phyloP scores from a whole-genome alignment of 139 green algal genomes.

The Picochlorum sp. region DNA sequence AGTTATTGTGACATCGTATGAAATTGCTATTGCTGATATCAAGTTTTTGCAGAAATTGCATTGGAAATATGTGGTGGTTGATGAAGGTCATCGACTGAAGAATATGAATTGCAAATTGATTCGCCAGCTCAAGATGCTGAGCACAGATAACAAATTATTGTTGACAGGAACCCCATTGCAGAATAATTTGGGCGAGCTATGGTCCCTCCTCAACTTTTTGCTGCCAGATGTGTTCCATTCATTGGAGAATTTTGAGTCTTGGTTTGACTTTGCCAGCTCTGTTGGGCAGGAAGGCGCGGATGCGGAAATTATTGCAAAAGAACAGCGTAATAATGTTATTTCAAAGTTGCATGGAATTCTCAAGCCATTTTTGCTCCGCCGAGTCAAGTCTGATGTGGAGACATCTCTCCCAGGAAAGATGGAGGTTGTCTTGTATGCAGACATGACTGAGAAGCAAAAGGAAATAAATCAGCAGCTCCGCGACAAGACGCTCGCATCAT shows the following conservation, averaged over 20 bases:
- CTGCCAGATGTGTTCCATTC: slow-evolving; percentile 83
- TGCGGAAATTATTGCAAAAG: slow-evolving; percentile 47
- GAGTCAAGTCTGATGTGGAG: slow-evolving; percentile 84
- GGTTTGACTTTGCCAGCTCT: slow-evolving; percentile 74
- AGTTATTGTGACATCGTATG: slow-evolving; percentile 86
- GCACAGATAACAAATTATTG: slow-evolving; percentile 78
- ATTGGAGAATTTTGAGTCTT: slow-evolving; percentile 79
- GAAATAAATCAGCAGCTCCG: slow-evolving; percentile 71
- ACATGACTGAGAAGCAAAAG: slow-evolving; percentile 65
- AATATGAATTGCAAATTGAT: slow-evolving; percentile 93
- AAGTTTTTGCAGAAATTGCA: slow-evolving; percentile 66
- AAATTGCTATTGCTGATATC: slow-evolving; percentile 85
- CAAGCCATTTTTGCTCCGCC: slow-evolving; percentile 84
- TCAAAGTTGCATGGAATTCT: slow-evolving; percentile 86
- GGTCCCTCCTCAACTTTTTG: slow-evolving; percentile 97
- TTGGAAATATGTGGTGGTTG: slow-evolving; percentile 86
- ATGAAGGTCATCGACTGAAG: slow-evolving; percentile 96
- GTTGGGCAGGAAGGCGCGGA: slow-evolving; percentile 31
- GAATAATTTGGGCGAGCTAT: slow-evolving; percentile 97
- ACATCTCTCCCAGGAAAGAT: slow-evolving; percentile 74
- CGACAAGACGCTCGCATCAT: slow-evolving; percentile 52
- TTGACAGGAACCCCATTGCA: slow-evolving; percentile 96
- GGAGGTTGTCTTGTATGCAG: slow-evolving; percentile 82
- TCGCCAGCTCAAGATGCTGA: slow-evolving; percentile 72
- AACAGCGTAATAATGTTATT: slow-evolving; percentile 67